phyloP scores from a whole-genome alignment of 495 filamentous ascomycete genomes.

The Tuber aestivum region DNA sequence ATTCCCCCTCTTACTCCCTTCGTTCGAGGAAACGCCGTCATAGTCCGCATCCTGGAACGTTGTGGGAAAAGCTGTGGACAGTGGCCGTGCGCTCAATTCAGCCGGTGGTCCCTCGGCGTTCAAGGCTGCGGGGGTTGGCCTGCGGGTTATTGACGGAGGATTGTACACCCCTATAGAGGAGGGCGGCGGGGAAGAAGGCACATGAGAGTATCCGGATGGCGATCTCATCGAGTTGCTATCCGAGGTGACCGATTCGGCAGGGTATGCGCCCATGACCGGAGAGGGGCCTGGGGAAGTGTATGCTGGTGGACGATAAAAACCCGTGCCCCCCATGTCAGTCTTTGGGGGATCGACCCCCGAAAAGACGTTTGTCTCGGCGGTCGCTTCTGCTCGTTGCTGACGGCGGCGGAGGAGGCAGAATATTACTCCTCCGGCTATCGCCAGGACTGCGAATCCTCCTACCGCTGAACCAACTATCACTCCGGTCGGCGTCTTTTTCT shows the following conservation, averaged over 20 bases:
- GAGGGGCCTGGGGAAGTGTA: background rate
- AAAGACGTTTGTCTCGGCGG: background rate
- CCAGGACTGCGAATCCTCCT: conserved; percentile 23
- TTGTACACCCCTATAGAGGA: background rate
- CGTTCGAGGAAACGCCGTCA: background rate
- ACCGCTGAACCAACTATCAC: conserved; percentile 32
- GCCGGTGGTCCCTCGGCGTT: background rate
- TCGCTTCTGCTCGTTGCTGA: background rate
- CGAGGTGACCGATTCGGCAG: background rate
- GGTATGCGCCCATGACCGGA: background rate
- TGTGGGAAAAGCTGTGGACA: background rate
- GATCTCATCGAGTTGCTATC: conserved; percentile 4
- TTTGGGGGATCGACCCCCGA: conserved; percentile 3
- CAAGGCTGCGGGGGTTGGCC: background rate
- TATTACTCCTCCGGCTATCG: conserved; percentile 9
- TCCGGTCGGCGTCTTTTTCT: conserved; percentile 12
- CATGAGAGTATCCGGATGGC: background rate
- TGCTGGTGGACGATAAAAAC: background rate
- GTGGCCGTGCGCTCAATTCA: background rate
- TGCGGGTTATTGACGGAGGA: background rate
- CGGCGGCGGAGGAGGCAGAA: conserved; percentile 27
- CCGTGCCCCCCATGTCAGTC: background rate
- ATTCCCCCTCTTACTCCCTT: background rate
- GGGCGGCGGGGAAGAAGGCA: background rate
- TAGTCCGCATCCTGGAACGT: background rate